phyloP scores from a whole-genome alignment of 257 asterid genomes.

The Oldenlandia corymbosa region DNA sequence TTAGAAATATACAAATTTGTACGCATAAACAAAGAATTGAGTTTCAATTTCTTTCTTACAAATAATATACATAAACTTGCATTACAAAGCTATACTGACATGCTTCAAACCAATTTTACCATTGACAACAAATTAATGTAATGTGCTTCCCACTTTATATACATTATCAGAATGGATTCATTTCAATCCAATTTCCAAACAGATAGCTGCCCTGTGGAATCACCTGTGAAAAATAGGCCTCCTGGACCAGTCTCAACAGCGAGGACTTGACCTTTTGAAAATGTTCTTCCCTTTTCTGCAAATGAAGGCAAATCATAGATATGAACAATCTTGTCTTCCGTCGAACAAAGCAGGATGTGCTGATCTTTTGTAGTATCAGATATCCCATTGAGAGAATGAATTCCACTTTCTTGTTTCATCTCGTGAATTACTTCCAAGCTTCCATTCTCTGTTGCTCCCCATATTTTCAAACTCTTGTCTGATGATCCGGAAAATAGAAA shows the following conservation, averaged over 20 bases:
- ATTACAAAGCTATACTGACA: too few relatives aligned
- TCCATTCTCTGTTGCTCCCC: slow-evolving; percentile 39
- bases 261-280: slow-evolving; percentile 20
- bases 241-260: slow-evolving; percentile 24
- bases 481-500: slow-evolving; percentile 58
- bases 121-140: too few relatives aligned
- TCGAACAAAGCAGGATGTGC: slow-evolving; percentile 42
- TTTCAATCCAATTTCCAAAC: slow-evolving; percentile 48
- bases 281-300: slow-evolving; percentile 50
- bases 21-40: too few relatives aligned
- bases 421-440: slow-evolving; percentile 31
- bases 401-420: slow-evolving; percentile 30
- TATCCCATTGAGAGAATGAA: slow-evolving; percentile 36
- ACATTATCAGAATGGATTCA: too few relatives aligned
- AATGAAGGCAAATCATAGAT: slow-evolving; percentile 52
- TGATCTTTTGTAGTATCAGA: slow-evolving; percentile 28
- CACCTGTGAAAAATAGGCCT: slow-evolving; percentile 49
- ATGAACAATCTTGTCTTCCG: slow-evolving; percentile 31
- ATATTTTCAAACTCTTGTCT: slow-evolving; percentile 50
- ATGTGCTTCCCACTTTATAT: too few relatives aligned
- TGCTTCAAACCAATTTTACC: too few relatives aligned
- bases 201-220: slow-evolving; percentile 38
- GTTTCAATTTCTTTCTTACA: too few relatives aligned
- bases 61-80: too few relatives aligned
- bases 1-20: too few relatives aligned